phyloP scores from a whole-genome alignment of 75 land plant species.

The Pinus albicaulis region DNA sequence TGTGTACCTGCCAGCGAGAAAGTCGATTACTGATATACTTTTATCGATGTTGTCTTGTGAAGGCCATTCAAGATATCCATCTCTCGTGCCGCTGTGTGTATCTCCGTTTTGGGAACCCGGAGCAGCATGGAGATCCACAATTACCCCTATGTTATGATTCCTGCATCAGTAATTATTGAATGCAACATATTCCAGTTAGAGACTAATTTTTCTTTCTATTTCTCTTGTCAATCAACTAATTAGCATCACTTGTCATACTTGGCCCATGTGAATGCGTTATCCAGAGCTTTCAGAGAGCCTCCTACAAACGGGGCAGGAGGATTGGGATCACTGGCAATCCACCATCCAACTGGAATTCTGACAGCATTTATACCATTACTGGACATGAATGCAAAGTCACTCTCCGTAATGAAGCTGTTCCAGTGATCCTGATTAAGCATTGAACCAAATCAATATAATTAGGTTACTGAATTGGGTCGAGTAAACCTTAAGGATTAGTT shows the following conservation, averaged over 20 bases:
- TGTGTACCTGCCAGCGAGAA: conserved; percentile 58
- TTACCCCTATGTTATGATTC: conserved; percentile 54
- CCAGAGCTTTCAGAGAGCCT: conserved; percentile 71
- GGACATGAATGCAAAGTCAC: conserved; percentile 61
- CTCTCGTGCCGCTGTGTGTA: conserved; percentile 71
- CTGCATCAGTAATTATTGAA: conserved; percentile 20
- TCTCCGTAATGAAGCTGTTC: conserved; percentile 46
- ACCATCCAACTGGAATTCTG: conserved; percentile 91
- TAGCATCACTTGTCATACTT: conserved; percentile 23
- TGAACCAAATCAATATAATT: not conserved
- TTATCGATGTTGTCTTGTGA: conserved; percentile 42
- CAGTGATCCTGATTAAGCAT: conserved; percentile 26
- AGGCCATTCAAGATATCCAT: conserved; percentile 73
- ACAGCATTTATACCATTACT: conserved; percentile 56
- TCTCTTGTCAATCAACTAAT: not conserved
- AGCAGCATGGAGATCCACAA: conserved; percentile 81
- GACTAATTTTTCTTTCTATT: not conserved
- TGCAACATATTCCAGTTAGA: not conserved
- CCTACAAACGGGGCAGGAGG: conserved; percentile 74
- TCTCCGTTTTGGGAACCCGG: conserved; percentile 81
- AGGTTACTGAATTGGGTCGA: too few relatives aligned
- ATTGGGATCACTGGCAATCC: conserved; percentile 63
- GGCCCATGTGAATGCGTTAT: conserved; percentile 85
- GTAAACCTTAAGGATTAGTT: not conserved
- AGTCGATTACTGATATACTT: conserved; percentile 65